Percentiles rank a stretch among this genome's conserved stretches.
Conservation (phyloP, 2,329 filamentous ascomycete genomes). For the Fusarium mexicanum region DNA sequence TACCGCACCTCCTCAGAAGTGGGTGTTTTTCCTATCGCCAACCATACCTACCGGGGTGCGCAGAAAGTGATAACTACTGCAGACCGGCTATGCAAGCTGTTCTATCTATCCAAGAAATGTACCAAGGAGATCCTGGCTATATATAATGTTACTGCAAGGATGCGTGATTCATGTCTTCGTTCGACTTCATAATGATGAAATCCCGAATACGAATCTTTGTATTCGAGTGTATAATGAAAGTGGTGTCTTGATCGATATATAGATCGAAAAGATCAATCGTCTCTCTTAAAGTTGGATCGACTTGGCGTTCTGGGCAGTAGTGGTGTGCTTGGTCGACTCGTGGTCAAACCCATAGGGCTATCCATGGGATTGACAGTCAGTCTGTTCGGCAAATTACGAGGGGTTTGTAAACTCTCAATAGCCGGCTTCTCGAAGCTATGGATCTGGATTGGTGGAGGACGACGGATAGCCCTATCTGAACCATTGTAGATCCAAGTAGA, state of each 20-base stretch:
- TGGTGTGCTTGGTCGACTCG: conserved; percentile 60
- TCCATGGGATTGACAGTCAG: conserved; percentile 55
- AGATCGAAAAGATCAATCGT: conserved; percentile 45
- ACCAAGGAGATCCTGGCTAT: conserved; percentile 32
- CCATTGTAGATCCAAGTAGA: conserved; percentile 88
- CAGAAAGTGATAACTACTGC: background rate
- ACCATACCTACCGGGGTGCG: background rate
- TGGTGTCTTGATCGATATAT: background rate
- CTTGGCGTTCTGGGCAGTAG: conserved; percentile 54
- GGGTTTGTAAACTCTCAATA: conserved; percentile 60
- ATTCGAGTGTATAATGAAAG: conserved; percentile 4
- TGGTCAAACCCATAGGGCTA: conserved; percentile 52
- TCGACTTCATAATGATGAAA: conserved; percentile 31
- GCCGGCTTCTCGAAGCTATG: conserved; percentile 81
- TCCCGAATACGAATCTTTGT: conserved; percentile 18
- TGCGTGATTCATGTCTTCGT: conserved; percentile 33
- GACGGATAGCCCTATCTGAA: conserved; percentile 63
- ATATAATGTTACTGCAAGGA: conserved; percentile 28
- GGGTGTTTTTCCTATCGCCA: conserved; percentile 17
- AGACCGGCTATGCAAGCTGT: conserved; percentile 1
- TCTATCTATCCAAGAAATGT: conserved; percentile 36
- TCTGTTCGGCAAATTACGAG: conserved; percentile 47
- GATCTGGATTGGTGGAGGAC: conserved; percentile 73
- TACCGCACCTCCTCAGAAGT: conserved; percentile 2
- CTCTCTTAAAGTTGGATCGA: conserved; percentile 50